Base-by-base conservation (phyloP, 2,329 filamentous ascomycete genomes). In the Madurella fahalii region DNA sequence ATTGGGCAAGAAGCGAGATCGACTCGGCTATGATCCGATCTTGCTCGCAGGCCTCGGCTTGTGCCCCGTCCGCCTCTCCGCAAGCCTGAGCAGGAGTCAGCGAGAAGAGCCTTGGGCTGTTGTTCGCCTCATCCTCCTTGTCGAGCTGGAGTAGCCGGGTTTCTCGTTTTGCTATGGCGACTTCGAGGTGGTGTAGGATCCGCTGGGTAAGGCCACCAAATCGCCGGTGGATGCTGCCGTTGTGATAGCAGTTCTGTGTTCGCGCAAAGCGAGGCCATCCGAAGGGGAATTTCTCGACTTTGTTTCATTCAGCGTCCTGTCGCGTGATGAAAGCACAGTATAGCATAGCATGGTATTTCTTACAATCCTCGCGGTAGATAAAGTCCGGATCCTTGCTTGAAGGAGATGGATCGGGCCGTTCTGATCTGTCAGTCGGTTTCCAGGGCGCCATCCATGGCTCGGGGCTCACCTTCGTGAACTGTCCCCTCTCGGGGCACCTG, bases 151-250 rank as follows among this genome's bases (percentile, higher is more conserved):
- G 15, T 15, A 55, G n/a, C 37, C 43, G 13, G 7, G 13, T 12
- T 25, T 52, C 30, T 4, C 47, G 5, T 2, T 30, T 16, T 9
- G 9, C n/a, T 1, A 55, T 16, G n/a, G 9, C 47, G 12, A n/a
- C 37, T n/a, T 51, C 47, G 5, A 46, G 13, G 53, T 55, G 30
- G 9, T 37, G 12, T 8, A 57, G 46, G 13, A 13, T 9, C 9
- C 50, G 45, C 25, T 57, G 16, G 32, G 15, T 41, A 20, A 50
- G 40, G 0, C 17, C n/a, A 7, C 20, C 50, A 16, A 53, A 57
- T 1, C 50, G 54, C 9, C 54, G 50, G 20, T 57, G 50, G 11
- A 50, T 41, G 25, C 25, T 37, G 2, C 46, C 40, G 30, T 57
- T 53, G 41, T 32, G 34, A n/a, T 16, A 42, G 16, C 41, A 41